A percentile compares a stretch with the other conserved stretches of the same genome.
phyloP scores from a whole-genome alignment of 768 basidiomycete species.

The Serendipita vermifera region DNA sequence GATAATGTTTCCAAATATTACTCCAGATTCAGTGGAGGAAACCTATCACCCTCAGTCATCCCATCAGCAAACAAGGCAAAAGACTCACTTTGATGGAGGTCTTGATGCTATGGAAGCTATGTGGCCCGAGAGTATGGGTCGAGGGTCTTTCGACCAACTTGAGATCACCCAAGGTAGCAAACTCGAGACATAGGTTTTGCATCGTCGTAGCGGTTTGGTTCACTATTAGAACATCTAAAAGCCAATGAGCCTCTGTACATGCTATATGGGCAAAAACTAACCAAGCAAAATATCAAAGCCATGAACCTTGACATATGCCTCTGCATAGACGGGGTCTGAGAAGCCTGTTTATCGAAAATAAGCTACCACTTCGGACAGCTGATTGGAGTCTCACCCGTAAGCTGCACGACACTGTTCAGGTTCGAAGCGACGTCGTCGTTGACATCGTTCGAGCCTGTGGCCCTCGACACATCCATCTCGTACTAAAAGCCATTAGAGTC shows the following conservation, averaged over 20 bases:
- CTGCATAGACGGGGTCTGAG: slow-evolving; percentile 96
- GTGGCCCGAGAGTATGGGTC: slow-evolving; percentile 85
- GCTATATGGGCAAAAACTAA: slow-evolving; percentile 21
- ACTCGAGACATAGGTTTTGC: slow-evolving; percentile 93
- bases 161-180: slow-evolving; percentile 91
- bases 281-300: slow-evolving; percentile 93
- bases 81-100: slow-evolving; percentile 77
- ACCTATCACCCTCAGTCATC: slow-evolving; percentile 32
- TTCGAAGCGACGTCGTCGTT: slow-evolving; percentile 93
- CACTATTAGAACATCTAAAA: slow-evolving; percentile 80
- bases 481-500: slow-evolving; percentile 37
- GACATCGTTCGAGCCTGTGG: slow-evolving; percentile 71
- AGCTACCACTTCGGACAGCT: background rate
- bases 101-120: slow-evolving; percentile 97
- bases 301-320: slow-evolving; percentile 94
- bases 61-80: background rate
- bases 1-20: slow-evolving; percentile 94
- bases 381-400: slow-evolving; percentile 52
- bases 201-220: slow-evolving; percentile 91
- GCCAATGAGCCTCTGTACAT: background rate
- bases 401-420: slow-evolving; percentile 80
- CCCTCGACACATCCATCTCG: slow-evolving; percentile 75
- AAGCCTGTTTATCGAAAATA: slow-evolving; percentile 43
- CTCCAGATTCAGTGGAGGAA: slow-evolving; percentile 95
- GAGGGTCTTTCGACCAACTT: slow-evolving; percentile 95